A percentile compares a stretch with the other conserved stretches of the same genome.
phyloP scores from a whole-genome alignment of 768 basidiomycete genomes.

The Aureoboletus auriporus region DNA sequence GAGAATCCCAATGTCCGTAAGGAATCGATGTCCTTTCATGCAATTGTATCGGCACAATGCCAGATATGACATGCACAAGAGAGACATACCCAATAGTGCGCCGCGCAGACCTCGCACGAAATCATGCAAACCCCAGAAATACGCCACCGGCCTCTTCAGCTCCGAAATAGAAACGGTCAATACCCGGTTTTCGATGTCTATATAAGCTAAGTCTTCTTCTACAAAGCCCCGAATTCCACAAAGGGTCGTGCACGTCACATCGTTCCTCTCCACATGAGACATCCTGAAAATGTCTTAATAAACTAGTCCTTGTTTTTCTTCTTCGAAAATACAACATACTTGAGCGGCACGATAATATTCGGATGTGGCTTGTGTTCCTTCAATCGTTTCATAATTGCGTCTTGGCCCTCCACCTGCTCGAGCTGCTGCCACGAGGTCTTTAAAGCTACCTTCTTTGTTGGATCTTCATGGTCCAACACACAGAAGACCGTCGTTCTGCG shows the following conservation, averaged over 20 bases:
- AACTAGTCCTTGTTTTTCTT: not conserved
- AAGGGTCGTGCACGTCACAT: not conserved
- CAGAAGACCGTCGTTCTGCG: not conserved
- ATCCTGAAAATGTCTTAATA: not conserved
- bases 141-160: not conserved
- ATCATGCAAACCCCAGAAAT: conserved; percentile 1
- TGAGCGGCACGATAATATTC: not conserved
- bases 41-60: not conserved
- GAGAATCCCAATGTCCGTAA: conserved; percentile 20
- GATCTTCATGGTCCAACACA: not conserved
- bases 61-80: not conserved
- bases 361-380: not conserved
- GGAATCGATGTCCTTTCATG: conserved; percentile 10
- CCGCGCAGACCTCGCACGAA: not conserved
- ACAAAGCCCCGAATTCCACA: not conserved
- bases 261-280: not conserved
- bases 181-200: not conserved
- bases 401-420: not conserved
- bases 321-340: not conserved
- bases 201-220: not conserved
- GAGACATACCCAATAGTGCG: not conserved
- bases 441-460: not conserved
- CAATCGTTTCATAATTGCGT: not conserved
- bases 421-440: not conserved
- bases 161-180: not conserved